Evolutionary conservation across 2,329 filamentous ascomycete genomes (phyloP), one percentile per base, ranked within the genome.

Genomic region (Nemania serpens): DNA sequence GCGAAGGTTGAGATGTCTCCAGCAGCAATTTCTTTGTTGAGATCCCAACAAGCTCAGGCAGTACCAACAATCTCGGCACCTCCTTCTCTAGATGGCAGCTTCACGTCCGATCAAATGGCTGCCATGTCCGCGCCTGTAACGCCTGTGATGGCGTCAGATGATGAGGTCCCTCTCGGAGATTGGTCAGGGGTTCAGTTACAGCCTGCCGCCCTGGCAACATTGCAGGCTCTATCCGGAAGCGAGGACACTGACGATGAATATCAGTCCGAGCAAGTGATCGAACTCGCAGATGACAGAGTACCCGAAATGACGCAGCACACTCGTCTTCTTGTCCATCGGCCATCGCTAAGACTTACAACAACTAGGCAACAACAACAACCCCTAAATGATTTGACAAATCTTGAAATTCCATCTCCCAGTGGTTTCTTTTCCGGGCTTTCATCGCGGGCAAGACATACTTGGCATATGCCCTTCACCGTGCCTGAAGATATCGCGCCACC

Each of bases 371-470:
- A 85, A 45, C 82, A 81, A 59, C 76, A 82, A 58, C 89, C 88
- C 13, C 80, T 88, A 13, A 88, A 88, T 58, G 90, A 88, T 41
- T 83, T 97, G 64, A 93, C 91, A 18, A 88, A 85, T 61, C 83
- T 97, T 18, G 93, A 93, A 25, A 93, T 98, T 36, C 94, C 93
- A 5, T 97, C 94, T 0, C 94, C 94, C 0, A 90, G 91, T 25
- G 92, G 90, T 0, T 97, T 97, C 81, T 97, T 97, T 76, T 91
- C 91, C 2, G 92, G 90, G 0, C 83, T 97, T 29, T 91, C 90
- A 39, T 86, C 89, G 3, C 84, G 86, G 55, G 87, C 89, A 39
- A 87, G 93, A 54, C 87, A 88, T 70, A 95, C 93, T 12, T 98
- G 94, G 94, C 87, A 91, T 70, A 78, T 88, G 61, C 81, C 83